phyloP scores from a whole-genome alignment of 2,329 filamentous ascomycete genomes.

The Aspergillus fischeri region DNA sequence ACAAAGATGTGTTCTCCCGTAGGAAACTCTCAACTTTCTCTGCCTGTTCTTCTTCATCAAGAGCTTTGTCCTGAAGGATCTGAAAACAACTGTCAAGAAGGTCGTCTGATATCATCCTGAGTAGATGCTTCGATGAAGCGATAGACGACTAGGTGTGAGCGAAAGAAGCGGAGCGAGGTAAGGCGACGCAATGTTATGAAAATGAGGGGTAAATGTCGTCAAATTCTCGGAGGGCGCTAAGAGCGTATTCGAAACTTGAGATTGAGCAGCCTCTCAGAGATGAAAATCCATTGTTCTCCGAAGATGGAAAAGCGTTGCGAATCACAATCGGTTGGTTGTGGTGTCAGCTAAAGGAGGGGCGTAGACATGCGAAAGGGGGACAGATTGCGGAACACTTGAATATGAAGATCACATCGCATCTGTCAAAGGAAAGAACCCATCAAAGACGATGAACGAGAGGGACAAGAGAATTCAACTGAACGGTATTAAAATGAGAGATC shows the following conservation, averaged over 20 bases:
- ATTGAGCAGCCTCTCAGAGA: slow-evolving; percentile 3
- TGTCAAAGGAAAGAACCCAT: slow-evolving; percentile 12
- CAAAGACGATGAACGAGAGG: not conserved
- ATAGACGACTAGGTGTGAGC: slow-evolving; percentile 5
- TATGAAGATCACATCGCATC: slow-evolving; percentile 30
- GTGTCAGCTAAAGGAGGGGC: slow-evolving; percentile 1
- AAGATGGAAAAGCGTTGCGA: not conserved
- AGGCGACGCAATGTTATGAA: slow-evolving; percentile 2
- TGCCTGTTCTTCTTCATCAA: slow-evolving; percentile 94
- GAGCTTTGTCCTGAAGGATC: slow-evolving; percentile 72
- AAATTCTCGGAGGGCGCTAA: not conserved
- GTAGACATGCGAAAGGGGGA: slow-evolving; percentile 15
- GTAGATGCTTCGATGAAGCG: slow-evolving; percentile 8
- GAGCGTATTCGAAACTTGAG: not conserved
- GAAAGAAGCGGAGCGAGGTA: slow-evolving; percentile 2
- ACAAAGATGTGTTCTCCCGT: slow-evolving; percentile 70
- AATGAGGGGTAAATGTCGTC: not conserved
- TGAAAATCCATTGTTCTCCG: slow-evolving; percentile 11
- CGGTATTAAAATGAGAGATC: not conserved
- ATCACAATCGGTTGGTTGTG: not conserved
- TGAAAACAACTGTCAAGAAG: slow-evolving; percentile 89
- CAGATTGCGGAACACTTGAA: slow-evolving; percentile 15
- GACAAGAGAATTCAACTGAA: not conserved
- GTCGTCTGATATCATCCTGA: slow-evolving; percentile 83
- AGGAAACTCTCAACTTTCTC: slow-evolving; percentile 86